These are phyloP conservation scores for Pholiota molesta DNA, from an alignment of 768 basidiomycete genomes.

Conservation along the genomic window DNA sequence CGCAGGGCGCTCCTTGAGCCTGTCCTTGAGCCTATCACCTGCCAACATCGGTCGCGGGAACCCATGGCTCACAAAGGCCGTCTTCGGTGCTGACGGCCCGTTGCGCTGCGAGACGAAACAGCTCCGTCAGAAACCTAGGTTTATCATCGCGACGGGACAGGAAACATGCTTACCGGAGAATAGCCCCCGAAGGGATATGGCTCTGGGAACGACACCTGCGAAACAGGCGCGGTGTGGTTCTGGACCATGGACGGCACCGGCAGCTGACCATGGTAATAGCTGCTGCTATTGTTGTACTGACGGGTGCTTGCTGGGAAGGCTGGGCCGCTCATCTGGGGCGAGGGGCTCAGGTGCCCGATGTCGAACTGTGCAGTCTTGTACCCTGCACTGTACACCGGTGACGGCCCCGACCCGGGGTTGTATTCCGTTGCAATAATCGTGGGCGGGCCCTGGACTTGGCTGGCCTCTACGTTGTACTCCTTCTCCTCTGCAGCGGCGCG, in stretches of 20 bases:
- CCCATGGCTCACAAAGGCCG: conserved; percentile 30
- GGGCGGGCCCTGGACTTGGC: conserved; percentile 32
- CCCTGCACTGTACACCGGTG: conserved; percentile 22
- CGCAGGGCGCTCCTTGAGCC: conserved; percentile 31
- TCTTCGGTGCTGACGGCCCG: conserved; percentile 20
- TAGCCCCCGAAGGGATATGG: conserved; percentile 26
- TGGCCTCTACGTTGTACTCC: conserved; percentile 33
- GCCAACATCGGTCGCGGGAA: conserved; percentile 31
- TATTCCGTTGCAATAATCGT: conserved; percentile 32
- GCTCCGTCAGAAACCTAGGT: too few relatives aligned
- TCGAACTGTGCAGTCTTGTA: conserved; percentile 12
- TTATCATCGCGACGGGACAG: not conserved
- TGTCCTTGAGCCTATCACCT: conserved; percentile 31
- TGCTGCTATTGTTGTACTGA: conserved; percentile 14
- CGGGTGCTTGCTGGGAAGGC: conserved; percentile 23
- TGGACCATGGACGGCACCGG: conserved; percentile 7
- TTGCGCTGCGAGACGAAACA: not conserved
- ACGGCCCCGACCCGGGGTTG: conserved; percentile 27
- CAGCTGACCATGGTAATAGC: not conserved
- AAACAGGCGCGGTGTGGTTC: conserved; percentile 27
- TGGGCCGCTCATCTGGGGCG: conserved; percentile 25
- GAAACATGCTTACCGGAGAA: conserved; percentile 21
- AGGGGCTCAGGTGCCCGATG: conserved; percentile 15
- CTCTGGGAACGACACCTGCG: conserved; percentile 22
- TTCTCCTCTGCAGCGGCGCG: conserved; percentile 19